Evolutionary conservation across 805 yeast genomes (phyloP), one percentile per base, ranked within the genome.

Genomic region (Spathaspora hagerdaliae): DNA sequence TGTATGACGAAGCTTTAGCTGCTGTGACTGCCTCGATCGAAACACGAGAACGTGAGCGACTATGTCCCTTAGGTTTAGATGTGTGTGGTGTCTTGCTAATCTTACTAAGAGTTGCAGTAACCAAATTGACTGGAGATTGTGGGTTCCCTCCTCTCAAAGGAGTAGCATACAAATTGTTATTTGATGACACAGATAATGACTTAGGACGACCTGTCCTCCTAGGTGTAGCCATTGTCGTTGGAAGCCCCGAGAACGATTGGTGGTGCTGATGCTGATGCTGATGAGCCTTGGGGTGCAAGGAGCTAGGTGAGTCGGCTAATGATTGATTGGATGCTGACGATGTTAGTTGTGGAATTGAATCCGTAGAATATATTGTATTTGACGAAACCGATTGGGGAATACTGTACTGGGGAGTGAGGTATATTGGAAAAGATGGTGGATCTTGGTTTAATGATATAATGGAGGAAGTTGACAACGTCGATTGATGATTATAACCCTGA

Each of bases 11-110:
- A 12, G 49, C 44, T 33, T 57, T 53, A 11, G 55, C 48, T n/a
- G 42, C 37, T 5, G 45, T 15, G 9, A 59, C 49, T 1, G 63
- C 64, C 51, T 72, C 77, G 14, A 69, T 36, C 10, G 73, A 66
- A 27, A 69, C 52, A 35, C 74, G 53, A 2, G 78, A 73, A 39
- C 72, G 55, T 3, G 77, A 66, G 42, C 78, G 53, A 31, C 64
- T 54, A 52, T 74, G 78, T 33, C 65, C 63, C 54, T 60, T 55
- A 39, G 48, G 35, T 56, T 58, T 52, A 47, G 53, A 29, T 9
- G 53, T 41, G 44, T 58, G 64, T 1, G 76, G 74, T 7, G 75
- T 64, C 53, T 71, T 71, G 44, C 61, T 53, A 24, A 71, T 61
- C 49, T 66, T 67, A 35, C 47, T 49, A 8, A 38, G 42, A 5